Evolutionary conservation across 139 green algal genomes (phyloP), one percentile per base, ranked within the genome.

Genomic region (Penium margaritaceum): DNA sequence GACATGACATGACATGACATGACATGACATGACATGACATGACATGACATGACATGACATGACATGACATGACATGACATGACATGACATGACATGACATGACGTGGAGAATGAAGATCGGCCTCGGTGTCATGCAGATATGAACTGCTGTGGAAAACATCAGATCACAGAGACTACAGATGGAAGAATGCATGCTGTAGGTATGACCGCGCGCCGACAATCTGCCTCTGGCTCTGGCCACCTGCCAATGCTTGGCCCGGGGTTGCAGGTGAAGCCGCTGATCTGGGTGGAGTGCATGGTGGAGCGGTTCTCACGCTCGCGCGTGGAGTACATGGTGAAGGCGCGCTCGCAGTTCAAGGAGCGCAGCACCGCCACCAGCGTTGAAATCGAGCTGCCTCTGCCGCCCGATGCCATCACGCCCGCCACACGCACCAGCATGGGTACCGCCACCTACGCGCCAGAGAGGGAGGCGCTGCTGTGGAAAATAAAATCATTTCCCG

Each of bases 251-350:
- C 21, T 57, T 21, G 19, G 19, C 46, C 21, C 21, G 21, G 19
- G 21, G 21, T 21, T 19, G 12, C 67, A 81, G 74, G 68, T 81
- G 43, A 43, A 75, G 70, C 94, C 93, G 24, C 84, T 98, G 30
- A 96, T 98, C 53, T 95, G 90, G 90, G 86, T 97, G 32, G 94
- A 98, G 77, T 95, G 88, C 83, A 60, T 85, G 6, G 90, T 97
- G 35, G 89, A 97, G 78, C 85, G 88, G 55, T 89, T 93, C 76
- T 89, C 80, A 60, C 85, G 92, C 62, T 92, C 83, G 66, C 88
- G 92, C 55, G 94, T 90, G 2, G 94, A 98, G 82, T 98, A 97
- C 84, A 76, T 95, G 61, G 91, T 98, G 24, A 96, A 96, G 80
- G 90, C 92, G 2, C 74, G 86, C 30, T 89, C 67, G 33, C 91